phyloP scores from a whole-genome alignment of 176 grass and related monocot species.

The Panicum miliaceum region DNA sequence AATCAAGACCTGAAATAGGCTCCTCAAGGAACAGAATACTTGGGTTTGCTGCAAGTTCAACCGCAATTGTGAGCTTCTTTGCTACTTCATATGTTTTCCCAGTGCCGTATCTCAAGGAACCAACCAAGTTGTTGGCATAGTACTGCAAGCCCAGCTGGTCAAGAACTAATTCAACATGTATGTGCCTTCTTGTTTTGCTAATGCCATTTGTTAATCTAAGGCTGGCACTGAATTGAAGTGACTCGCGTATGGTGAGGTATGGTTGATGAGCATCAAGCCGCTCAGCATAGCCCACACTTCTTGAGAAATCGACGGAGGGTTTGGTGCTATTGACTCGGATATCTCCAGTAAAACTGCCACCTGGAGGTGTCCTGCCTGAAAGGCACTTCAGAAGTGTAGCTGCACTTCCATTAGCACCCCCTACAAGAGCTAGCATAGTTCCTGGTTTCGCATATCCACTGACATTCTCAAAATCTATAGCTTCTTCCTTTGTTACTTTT shows the following conservation, averaged over 20 bases:
- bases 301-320: conserved; percentile 13
- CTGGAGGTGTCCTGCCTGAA: conserved; percentile 15
- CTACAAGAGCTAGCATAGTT: conserved; percentile 21
- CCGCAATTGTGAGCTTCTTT: conserved; percentile 43
- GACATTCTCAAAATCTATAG: conserved; percentile 2
- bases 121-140: conserved; percentile 20
- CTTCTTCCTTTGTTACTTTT: conserved; percentile 12
- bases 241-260: conserved; percentile 33
- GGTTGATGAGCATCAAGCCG: conserved; percentile 40
- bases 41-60: conserved; percentile 44
- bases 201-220: conserved; percentile 28
- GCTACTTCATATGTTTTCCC: conserved; percentile 43
- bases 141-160: conserved; percentile 19
- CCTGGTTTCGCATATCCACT: conserved; percentile 27
- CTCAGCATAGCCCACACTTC: conserved; percentile 25
- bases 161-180: conserved; percentile 33
- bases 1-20: conserved; percentile 38
- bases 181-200: conserved; percentile 24
- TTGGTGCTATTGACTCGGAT: conserved; percentile 15
- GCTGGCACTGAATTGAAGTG: conserved; percentile 42
- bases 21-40: conserved; percentile 43
- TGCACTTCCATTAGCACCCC: conserved; percentile 17
- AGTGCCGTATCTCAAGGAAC: conserved; percentile 25
- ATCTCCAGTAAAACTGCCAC: conserved; percentile 18
- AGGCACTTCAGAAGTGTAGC: conserved; percentile 31